Conservation (phyloP, 2,329 filamentous ascomycete species). For the Fusarium sp. region DNA sequence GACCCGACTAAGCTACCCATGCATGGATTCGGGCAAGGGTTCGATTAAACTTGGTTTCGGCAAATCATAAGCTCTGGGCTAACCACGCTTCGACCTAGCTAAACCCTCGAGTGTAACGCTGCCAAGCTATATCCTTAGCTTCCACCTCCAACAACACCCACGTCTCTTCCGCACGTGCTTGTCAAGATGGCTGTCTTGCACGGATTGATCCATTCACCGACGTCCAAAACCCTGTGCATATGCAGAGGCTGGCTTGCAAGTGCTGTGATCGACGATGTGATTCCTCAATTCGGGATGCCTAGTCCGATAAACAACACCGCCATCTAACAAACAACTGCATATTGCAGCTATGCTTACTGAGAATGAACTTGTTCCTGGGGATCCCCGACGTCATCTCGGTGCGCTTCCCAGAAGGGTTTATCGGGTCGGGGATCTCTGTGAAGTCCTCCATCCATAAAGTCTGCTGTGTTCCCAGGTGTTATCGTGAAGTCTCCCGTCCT, state of each 20-base stretch:
- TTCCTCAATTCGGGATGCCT: constrained; percentile 20
- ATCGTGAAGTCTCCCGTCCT: background rate
- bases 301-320: constrained; percentile 40
- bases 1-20: constrained; percentile 5
- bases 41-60: constrained; percentile 15
- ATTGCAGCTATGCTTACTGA: constrained; percentile 17
- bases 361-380: constrained; percentile 25
- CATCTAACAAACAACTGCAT: constrained; percentile 16
- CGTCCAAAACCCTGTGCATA: constrained; percentile 23
- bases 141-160: constrained; percentile 38
- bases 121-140: constrained; percentile 23
- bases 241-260: constrained; percentile 30
- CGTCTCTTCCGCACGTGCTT: constrained; percentile 41
- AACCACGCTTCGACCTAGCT: constrained; percentile 38
- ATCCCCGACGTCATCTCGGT: constrained; percentile 27
- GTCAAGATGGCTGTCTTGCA: constrained; percentile 16
- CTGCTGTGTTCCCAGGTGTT: constrained; percentile 14
- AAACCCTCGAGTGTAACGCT: constrained; percentile 25
- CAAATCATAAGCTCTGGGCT: constrained; percentile 41
- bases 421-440: constrained; percentile 28
- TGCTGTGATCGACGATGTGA: constrained; percentile 35
- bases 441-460: constrained; percentile 34
- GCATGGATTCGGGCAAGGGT: constrained; percentile 27
- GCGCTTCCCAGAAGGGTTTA: constrained; percentile 34
- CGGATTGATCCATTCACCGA: constrained; percentile 11